These are phyloP conservation scores for Aristolochia fimbriata DNA, from an alignment of 164 flowering plant species.

Conservation along the genomic window DNA sequence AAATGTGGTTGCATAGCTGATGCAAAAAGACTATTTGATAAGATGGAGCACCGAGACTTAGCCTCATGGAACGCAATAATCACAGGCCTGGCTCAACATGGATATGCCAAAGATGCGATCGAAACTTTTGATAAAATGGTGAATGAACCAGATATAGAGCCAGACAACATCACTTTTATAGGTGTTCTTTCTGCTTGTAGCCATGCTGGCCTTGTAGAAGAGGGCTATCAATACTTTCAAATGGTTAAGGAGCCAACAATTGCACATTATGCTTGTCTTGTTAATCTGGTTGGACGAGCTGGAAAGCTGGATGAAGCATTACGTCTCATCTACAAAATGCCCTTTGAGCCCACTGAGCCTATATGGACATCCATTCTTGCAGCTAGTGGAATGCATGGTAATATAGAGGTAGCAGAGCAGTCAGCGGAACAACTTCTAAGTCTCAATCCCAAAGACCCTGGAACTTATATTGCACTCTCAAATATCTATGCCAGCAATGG, in stretches of 20 bases:
- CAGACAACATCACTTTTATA: slow-evolving; percentile 16
- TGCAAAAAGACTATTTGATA: slow-evolving; percentile 17
- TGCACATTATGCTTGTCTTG: slow-evolving; percentile 20
- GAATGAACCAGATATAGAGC: slow-evolving; percentile 11
- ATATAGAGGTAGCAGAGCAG: slow-evolving; percentile 16
- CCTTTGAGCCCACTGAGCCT: slow-evolving; percentile 16
- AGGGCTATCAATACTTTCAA: slow-evolving; percentile 16
- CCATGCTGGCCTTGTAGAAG: slow-evolving; percentile 18
- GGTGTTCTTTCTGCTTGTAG: slow-evolving; percentile 26
- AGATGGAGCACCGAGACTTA: slow-evolving; percentile 13
- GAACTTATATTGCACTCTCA: slow-evolving; percentile 22
- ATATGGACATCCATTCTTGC: slow-evolving; percentile 23
- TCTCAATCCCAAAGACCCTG: slow-evolving; percentile 24
- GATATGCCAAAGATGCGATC: slow-evolving; percentile 11
- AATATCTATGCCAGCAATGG: slow-evolving; percentile 22
- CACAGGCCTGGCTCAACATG: slow-evolving; percentile 18
- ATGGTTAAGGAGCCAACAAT: slow-evolving; percentile 18
- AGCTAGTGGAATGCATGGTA: slow-evolving; percentile 13
- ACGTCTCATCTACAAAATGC: slow-evolving; percentile 16
- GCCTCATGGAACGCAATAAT: slow-evolving; percentile 26
- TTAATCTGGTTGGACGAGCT: slow-evolving; percentile 18
- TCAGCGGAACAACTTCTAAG: slow-evolving; percentile 13
- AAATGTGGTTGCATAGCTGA: slow-evolving; percentile 19
- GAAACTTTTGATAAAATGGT: slow-evolving; percentile 14
- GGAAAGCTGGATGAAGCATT: slow-evolving; percentile 21